A percentile compares a stretch with the other conserved stretches of the same genome.
phyloP scores from a whole-genome alignment of 352 stramenopile species.

The Pythium monospermum region DNA sequence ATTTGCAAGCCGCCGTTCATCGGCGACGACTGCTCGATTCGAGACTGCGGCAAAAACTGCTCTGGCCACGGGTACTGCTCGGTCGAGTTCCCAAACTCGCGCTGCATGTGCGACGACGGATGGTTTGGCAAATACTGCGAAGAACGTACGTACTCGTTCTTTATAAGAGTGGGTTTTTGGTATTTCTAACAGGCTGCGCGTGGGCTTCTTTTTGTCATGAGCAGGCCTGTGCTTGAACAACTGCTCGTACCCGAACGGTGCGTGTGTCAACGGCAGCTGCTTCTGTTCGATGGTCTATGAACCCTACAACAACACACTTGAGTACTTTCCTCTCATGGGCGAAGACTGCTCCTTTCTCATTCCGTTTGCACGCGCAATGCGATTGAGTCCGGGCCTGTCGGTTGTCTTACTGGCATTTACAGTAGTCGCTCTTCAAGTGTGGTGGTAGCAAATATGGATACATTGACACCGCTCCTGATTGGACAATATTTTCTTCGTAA shows the following conservation, averaged over 20 bases:
- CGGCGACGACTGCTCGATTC: slow-evolving; percentile 88
- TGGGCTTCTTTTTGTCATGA: background rate
- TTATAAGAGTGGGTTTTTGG: background rate
- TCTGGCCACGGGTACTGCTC: slow-evolving; percentile 94
- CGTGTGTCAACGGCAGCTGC: slow-evolving; percentile 90
- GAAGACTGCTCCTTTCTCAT: slow-evolving; percentile 82
- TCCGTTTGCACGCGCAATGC: slow-evolving; percentile 43
- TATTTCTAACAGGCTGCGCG: slow-evolving; percentile 7
- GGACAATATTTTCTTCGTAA: background rate
- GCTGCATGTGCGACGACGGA: slow-evolving; percentile 93
- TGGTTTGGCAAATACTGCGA: slow-evolving; percentile 95
- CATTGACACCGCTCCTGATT: background rate
- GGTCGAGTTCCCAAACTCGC: slow-evolving; percentile 93
- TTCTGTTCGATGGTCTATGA: slow-evolving; percentile 90
- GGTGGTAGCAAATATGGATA: background rate
- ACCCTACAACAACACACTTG: slow-evolving; percentile 92
- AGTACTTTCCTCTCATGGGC: slow-evolving; percentile 75
- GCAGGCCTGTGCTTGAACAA: slow-evolving; percentile 94
- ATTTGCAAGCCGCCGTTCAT: slow-evolving; percentile 94
- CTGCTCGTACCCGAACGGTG: slow-evolving; percentile 94
- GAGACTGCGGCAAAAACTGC: slow-evolving; percentile 90
- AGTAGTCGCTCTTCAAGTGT: no score
- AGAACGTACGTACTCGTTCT: slow-evolving; percentile 36
- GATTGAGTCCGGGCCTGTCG: no score
- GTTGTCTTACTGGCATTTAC: no score